phyloP scores from a whole-genome alignment of 2,329 filamentous ascomycete species.

The Coniochaeta pulveracea region DNA sequence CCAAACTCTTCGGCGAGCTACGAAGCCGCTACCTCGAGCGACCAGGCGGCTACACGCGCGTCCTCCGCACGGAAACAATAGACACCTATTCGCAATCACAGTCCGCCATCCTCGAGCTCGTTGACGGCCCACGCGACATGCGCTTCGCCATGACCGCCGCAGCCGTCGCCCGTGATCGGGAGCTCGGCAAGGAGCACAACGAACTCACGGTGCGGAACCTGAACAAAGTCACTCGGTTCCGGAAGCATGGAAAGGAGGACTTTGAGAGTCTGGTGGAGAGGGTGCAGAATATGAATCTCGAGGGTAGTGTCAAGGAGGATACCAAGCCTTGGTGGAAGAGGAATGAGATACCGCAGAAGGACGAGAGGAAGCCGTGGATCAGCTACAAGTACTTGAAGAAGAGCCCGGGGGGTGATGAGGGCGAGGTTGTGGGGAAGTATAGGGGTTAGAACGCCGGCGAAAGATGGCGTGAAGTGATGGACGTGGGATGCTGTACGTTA shows the following conservation, averaged over 20 bases:
- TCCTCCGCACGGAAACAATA: slow-evolving; percentile 81
- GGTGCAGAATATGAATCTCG: slow-evolving; percentile 22
- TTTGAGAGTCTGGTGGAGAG: slow-evolving; percentile 54
- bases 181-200: slow-evolving; percentile 46
- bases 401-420: too few relatives aligned
- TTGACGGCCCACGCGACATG: slow-evolving; percentile 89
- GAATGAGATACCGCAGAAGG: slow-evolving; percentile 3
- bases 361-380: slow-evolving; percentile 17
- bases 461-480: too few relatives aligned
- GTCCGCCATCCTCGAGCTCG: slow-evolving; percentile 85
- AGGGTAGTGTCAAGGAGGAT: slow-evolving; percentile 7
- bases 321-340: slow-evolving; percentile 1
- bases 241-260: slow-evolving; percentile 51
- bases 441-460: too few relatives aligned
- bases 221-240: slow-evolving; percentile 69
- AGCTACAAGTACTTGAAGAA: slow-evolving; percentile 12
- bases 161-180: slow-evolving; percentile 56
- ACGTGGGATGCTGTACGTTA: too few relatives aligned
- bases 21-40: slow-evolving; percentile 66
- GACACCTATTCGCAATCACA: slow-evolving; percentile 76
- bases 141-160: slow-evolving; percentile 90
- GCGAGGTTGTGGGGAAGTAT: too few relatives aligned
- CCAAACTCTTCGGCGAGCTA: slow-evolving; percentile 81
- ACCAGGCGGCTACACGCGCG: slow-evolving; percentile 88
- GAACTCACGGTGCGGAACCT: slow-evolving; percentile 70